Percentiles rank a stretch among this genome's conserved stretches.
Evolutionary conservation across 441 rosid species (phyloP).

Genomic region (Adansonia madagascariensis): DNA sequence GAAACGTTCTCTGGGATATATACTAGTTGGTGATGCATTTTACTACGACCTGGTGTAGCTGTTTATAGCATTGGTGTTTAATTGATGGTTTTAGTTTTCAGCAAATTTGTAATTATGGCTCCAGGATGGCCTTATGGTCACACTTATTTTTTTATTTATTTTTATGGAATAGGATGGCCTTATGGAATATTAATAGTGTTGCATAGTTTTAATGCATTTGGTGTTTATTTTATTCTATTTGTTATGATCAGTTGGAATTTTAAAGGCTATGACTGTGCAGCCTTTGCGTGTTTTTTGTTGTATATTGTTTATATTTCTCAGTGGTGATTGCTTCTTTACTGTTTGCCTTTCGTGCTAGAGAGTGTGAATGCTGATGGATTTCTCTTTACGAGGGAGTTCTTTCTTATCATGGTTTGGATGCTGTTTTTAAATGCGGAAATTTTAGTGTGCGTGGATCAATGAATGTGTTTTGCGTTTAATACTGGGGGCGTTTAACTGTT

Average conservation of each 20-base stretch:
- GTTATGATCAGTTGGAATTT: constrained; percentile 12
- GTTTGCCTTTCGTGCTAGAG: neutral
- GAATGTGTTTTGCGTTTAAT: neutral
- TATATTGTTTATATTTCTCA: neutral
- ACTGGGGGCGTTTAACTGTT: neutral
- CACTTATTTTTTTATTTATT: too few relatives aligned
- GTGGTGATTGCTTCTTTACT: neutral
- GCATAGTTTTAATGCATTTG: neutral
- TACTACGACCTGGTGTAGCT: constrained; percentile 6
- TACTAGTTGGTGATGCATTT: neutral
- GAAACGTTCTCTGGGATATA: neutral
- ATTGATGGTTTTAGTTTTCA: neutral
- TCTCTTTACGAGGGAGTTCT: constrained; percentile 18
- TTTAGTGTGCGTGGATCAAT: neutral
- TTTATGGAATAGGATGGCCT: constrained; percentile 8
- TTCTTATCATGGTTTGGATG: constrained; percentile 5
- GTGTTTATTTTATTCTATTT: neutral
- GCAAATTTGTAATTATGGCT: neutral
- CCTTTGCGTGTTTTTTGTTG: constrained; percentile 6
- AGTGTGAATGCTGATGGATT: constrained; percentile 22
- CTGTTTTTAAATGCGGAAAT: constrained; percentile 13
- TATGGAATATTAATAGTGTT: neutral
- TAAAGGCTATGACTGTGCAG: neutral
- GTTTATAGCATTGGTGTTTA: constrained; percentile 1
- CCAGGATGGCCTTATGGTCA: too few relatives aligned